phyloP scores from a whole-genome alignment of 306 rosid genomes.

The Prunus campanulata region DNA sequence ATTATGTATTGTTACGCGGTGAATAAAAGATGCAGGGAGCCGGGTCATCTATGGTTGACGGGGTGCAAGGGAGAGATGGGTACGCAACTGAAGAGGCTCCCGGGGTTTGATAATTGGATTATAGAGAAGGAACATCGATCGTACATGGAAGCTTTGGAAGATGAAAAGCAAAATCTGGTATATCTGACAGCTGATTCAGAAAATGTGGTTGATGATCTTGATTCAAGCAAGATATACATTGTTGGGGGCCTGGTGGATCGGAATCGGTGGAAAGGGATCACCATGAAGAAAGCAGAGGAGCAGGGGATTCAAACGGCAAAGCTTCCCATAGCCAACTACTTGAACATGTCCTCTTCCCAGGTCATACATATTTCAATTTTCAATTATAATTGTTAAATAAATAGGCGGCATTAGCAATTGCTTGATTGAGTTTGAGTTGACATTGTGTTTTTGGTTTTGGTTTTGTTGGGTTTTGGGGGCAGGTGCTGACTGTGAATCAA shows the following conservation, averaged over 20 bases:
- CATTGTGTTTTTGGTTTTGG: not conserved
- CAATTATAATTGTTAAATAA: too few relatives aligned
- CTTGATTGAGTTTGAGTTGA: not conserved
- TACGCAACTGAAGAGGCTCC: conserved; percentile 55
- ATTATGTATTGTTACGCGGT: conserved; percentile 86
- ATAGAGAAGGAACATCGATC: conserved; percentile 64
- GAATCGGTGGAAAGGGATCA: conserved; percentile 88
- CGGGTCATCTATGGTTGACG: conserved; percentile 89
- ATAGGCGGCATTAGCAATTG: not conserved
- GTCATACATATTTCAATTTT: conserved; percentile 28
- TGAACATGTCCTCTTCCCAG: conserved; percentile 93
- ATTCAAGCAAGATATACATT: conserved; percentile 61
- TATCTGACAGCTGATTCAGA: conserved; percentile 90
- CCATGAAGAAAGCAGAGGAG: conserved; percentile 81
- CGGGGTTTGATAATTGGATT: conserved; percentile 83
- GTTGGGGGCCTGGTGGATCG: conserved; percentile 94
- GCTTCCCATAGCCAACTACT: conserved; percentile 75
- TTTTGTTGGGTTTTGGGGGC: conserved; percentile 23
- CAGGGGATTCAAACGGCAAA: conserved; percentile 91
- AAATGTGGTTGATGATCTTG: conserved; percentile 81
- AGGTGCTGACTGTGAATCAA: conserved; percentile 97
- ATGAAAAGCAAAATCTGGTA: conserved; percentile 65
- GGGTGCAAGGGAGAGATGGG: conserved; percentile 80
- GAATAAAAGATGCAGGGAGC: conserved; percentile 66
- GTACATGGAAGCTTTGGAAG: conserved; percentile 68